A percentile compares a stretch with the other conserved stretches of the same genome.
phyloP scores from a whole-genome alignment of 345 rosid genomes.

The Psidium friedrichsthalianum region DNA sequence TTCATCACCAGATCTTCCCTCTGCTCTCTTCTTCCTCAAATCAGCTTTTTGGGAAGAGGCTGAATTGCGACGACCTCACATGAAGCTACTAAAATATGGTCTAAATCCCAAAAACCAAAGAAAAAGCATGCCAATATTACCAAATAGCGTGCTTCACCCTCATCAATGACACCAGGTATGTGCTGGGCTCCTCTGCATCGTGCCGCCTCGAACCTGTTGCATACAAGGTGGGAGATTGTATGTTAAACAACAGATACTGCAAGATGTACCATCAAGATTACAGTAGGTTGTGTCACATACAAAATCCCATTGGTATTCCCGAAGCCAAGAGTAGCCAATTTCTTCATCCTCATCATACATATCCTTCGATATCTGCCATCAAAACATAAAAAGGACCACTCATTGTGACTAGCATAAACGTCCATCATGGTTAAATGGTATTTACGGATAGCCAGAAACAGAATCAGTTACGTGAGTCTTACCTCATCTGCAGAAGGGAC shows the following conservation, averaged over 20 bases:
- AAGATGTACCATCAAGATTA: not conserved
- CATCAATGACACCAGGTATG: slow-evolving; percentile 76
- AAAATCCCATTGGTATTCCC: slow-evolving; percentile 82
- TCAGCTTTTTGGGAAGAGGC: slow-evolving; percentile 88
- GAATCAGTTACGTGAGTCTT: slow-evolving; percentile 1
- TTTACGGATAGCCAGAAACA: not conserved
- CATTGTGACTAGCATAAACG: not conserved
- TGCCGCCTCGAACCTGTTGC: slow-evolving; percentile 49
- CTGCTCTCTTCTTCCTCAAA: slow-evolving; percentile 81
- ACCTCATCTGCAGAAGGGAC: slow-evolving; percentile 84
- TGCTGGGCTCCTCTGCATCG: slow-evolving; percentile 58
- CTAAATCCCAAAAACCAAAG: not conserved
- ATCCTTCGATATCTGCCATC: slow-evolving; percentile 67
- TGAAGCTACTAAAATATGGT: not conserved
- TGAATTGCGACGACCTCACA: slow-evolving; percentile 13
- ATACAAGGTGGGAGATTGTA: not conserved
- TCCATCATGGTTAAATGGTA: not conserved
- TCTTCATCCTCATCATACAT: slow-evolving; percentile 72
- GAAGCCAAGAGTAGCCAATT: slow-evolving; percentile 72
- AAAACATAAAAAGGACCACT: not conserved
- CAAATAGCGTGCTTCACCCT: slow-evolving; percentile 66
- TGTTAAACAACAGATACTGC: not conserved
- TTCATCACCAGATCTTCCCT: slow-evolving; percentile 79
- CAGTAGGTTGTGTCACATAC: slow-evolving; percentile 34
- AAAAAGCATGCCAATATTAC: slow-evolving; percentile 23